Evolutionary conservation across 495 filamentous ascomycete genomes (phyloP).

Genomic region (Xylaria venustula): DNA sequence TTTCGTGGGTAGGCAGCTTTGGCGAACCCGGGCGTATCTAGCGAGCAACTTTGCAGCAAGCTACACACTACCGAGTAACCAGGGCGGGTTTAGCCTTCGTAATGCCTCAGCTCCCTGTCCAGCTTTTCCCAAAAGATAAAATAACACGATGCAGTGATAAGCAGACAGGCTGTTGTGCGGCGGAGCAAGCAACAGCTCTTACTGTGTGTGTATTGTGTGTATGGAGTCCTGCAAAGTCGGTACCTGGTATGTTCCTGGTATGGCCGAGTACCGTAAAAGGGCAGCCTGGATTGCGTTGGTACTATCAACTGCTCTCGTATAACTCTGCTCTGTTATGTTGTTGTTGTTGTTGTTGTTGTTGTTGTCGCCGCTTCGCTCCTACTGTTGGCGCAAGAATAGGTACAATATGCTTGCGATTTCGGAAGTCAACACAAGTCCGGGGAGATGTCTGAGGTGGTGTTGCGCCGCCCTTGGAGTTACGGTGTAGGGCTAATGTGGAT

Average conservation of each 20-base stretch:
- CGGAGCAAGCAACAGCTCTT: conserved; percentile 1
- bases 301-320: too few species aligned
- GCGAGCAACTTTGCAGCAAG: conserved; percentile 2
- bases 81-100: neutral
- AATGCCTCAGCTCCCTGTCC: neutral
- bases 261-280: too few species aligned
- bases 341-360: neutral
- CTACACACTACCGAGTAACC: neutral
- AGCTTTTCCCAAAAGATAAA: conserved; percentile 4
- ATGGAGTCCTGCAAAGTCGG: neutral
- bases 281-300: too few species aligned
- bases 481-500: conserved; percentile 1
- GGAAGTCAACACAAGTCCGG: neutral
- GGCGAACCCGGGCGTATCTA: conserved; percentile 1
- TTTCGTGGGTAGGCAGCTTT: neutral
- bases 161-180: conserved; percentile 7
- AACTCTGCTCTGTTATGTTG: too few species aligned
- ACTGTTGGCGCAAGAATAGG: neutral
- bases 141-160: neutral
- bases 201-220: neutral
- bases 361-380: neutral
- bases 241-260: too few species aligned
- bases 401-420: neutral
- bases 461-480: neutral
- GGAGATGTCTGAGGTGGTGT: neutral